Percentiles rank a stretch among this genome's conserved stretches.
Evolutionary conservation across 176 grass and related monocot genomes (phyloP).

Genomic region (Cocos nucifera): DNA sequence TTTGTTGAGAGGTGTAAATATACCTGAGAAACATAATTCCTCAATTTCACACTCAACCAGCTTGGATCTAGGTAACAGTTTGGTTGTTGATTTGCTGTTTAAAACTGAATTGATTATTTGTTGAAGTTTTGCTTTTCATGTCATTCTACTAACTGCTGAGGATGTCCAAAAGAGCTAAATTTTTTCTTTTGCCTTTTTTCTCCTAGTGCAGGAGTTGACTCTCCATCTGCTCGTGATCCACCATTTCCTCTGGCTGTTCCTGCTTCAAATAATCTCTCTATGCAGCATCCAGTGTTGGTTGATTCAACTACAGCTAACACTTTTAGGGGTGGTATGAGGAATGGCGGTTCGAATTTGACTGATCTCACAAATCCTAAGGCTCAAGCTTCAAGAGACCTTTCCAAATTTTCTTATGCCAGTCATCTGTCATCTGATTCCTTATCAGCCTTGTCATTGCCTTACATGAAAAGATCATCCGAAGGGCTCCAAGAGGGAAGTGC

Average conservation of each 20-base stretch:
- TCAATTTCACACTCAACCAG: constrained; percentile 58
- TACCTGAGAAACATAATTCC: constrained; percentile 71
- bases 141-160: no score
- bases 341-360: constrained; percentile 58
- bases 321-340: constrained; percentile 40
- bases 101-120: no score
- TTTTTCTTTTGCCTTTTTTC: constrained; percentile 40
- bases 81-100: constrained; percentile 18
- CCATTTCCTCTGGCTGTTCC: constrained; percentile 46
- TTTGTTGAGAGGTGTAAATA: constrained; percentile 76
- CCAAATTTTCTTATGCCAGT: constrained; percentile 67
- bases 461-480: constrained; percentile 71
- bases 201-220: constrained; percentile 86
- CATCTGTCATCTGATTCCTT: constrained; percentile 49
- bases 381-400: constrained; percentile 40
- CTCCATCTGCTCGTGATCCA: constrained; percentile 86
- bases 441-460: constrained; percentile 52
- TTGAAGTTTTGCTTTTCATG: no score
- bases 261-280: constrained; percentile 52
- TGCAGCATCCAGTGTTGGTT: constrained; percentile 48
- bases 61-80: constrained; percentile 87
- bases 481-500: constrained; percentile 43
- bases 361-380: constrained; percentile 49
- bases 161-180: no score
- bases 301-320: constrained; percentile 61